Percentiles rank a stretch among this genome's conserved stretches.
phyloP scores from a whole-genome alignment of 176 grass and related monocot genomes.

The Musa troglodytarum region DNA sequence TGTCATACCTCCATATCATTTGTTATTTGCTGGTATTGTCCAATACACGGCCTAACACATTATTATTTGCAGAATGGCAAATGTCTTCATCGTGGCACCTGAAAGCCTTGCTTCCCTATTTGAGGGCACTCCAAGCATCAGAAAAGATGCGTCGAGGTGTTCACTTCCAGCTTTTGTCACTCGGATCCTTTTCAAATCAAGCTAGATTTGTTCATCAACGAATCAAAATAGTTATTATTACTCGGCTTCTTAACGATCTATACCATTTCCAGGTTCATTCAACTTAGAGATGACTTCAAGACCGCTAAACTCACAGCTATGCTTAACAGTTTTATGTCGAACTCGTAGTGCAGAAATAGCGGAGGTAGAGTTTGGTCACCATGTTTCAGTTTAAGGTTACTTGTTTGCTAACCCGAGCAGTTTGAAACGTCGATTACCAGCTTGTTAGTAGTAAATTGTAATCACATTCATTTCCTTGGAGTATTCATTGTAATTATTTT shows the following conservation, averaged over 20 bases:
- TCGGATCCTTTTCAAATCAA: neutral
- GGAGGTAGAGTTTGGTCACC: neutral
- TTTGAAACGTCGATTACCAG: neutral
- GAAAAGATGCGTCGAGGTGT: constrained; percentile 88
- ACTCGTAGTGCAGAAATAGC: constrained; percentile 31
- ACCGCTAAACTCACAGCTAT: constrained; percentile 84
- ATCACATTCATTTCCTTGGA: neutral
- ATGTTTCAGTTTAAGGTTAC: neutral
- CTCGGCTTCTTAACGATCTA: neutral
- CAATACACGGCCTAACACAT: neutral
- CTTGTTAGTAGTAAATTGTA: neutral
- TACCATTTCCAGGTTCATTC: constrained; percentile 71
- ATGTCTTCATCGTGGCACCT: constrained; percentile 94
- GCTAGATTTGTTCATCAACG: neutral
- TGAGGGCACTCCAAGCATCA: constrained; percentile 88
- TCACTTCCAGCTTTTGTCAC: constrained; percentile 3
- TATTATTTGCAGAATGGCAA: constrained; percentile 60
- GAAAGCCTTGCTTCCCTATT: constrained; percentile 94
- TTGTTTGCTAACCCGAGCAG: neutral
- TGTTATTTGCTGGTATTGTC: neutral
- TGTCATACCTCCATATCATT: constrained; percentile 25
- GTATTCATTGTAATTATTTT: neutral
- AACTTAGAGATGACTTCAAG: constrained; percentile 94
- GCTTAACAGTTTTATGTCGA: constrained; percentile 62
- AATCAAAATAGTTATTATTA: neutral